Evolutionary conservation across 1,284 basidiomycete species (phyloP).

Genomic region (Dichomitus squalens): DNA sequence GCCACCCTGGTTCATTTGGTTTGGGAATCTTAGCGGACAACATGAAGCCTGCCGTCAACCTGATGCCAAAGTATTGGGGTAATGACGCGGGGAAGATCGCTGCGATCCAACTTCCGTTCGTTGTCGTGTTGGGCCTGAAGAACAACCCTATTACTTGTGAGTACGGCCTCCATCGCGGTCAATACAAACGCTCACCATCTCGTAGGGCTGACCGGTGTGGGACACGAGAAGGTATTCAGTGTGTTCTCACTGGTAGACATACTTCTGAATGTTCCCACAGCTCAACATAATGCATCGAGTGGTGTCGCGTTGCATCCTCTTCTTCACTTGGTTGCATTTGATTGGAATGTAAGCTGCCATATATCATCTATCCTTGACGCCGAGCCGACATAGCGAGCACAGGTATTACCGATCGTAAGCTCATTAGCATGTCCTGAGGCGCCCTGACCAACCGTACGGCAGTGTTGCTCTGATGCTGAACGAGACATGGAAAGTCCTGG

Average conservation of each 20-base stretch:
- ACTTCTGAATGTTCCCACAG: conserved; percentile 6
- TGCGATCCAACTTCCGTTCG: conserved; percentile 40
- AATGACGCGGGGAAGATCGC: conserved; percentile 39
- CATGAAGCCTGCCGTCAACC: conserved; percentile 1
- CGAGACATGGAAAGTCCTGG: conserved; percentile 24
- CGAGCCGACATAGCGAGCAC: not conserved
- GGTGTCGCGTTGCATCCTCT: conserved; percentile 27
- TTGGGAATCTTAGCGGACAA: not conserved
- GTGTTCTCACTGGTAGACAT: not conserved
- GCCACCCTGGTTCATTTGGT: not conserved
- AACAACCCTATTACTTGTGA: conserved; percentile 44
- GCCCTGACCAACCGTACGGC: not conserved
- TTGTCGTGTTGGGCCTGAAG: conserved; percentile 41
- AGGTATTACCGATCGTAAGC: conserved; percentile 13
- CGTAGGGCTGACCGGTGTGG: conserved; percentile 42
- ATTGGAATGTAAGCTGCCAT: conserved; percentile 26
- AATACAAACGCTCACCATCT: not conserved
- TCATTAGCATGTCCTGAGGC: not conserved
- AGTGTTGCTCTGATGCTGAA: conserved; percentile 6
- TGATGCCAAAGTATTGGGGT: conserved; percentile 26
- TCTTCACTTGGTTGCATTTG: conserved; percentile 32
- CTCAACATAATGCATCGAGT: conserved; percentile 33
- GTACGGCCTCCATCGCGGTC: not conserved
- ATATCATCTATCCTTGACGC: not conserved
- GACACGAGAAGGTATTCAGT: conserved; percentile 39